Percentiles rank a stretch among this genome's conserved stretches.
These are phyloP conservation scores for Sclerospora graminicola DNA, from an alignment of 352 stramenopile species.

Conservation along the genomic window DNA sequence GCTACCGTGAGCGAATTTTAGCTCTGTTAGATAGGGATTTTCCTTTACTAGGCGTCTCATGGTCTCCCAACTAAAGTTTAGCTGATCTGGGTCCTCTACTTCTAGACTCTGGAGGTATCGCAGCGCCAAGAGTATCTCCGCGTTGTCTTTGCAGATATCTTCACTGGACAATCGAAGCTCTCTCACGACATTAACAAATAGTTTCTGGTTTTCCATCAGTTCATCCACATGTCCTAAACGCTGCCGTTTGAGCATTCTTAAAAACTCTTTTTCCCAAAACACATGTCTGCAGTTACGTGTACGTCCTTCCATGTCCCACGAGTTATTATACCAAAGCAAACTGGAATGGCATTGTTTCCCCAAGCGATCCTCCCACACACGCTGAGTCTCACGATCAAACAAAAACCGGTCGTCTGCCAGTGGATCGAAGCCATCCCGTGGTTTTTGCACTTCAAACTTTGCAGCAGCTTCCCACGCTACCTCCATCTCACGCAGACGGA, in stretches of 20 bases:
- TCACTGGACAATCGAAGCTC: conserved; percentile 49
- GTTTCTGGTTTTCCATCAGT: conserved; percentile 1
- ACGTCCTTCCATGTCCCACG: no score
- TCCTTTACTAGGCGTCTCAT: conserved; percentile 22
- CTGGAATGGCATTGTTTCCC: conserved; percentile 17
- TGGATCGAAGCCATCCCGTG: conserved; percentile 11
- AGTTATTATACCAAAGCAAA: no score
- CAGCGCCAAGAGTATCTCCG: conserved; percentile 32
- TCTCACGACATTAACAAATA: conserved; percentile 50
- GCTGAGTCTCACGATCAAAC: conserved; percentile 31
- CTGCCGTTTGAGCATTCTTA: conserved; percentile 22
- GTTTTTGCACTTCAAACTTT: conserved; percentile 5
- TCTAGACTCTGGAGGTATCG: conserved; percentile 39
- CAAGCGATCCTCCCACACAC: conserved; percentile 20
- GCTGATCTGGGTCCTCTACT: conserved; percentile 63
- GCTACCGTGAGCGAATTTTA: conserved; percentile 72
- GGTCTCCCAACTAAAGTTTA: conserved; percentile 34
- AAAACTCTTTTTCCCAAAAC: conserved; percentile 52
- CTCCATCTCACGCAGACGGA: conserved; percentile 39
- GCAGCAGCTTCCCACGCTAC: conserved; percentile 23
- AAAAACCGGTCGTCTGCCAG: conserved; percentile 19
- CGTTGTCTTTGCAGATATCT: conserved; percentile 42
- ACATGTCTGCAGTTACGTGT: conserved; percentile 29
- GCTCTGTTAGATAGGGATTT: conserved; percentile 26
- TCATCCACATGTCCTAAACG: conserved; percentile 2